These are phyloP conservation scores for Protea cynaroides DNA, from an alignment of 164 flowering plant species.

Conservation along the genomic window DNA sequence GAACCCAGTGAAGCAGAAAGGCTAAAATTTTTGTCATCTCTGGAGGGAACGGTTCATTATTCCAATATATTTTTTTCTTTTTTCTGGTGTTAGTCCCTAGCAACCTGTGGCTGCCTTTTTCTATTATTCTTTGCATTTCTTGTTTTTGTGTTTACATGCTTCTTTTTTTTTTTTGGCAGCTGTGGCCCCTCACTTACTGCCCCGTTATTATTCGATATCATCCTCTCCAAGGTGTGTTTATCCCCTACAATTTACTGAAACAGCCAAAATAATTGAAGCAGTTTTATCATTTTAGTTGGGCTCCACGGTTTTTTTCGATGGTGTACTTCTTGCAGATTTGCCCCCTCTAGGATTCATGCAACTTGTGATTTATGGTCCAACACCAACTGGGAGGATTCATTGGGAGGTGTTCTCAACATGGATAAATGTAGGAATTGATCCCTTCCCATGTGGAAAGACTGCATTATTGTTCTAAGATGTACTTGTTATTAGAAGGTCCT, in stretches of 20 bases:
- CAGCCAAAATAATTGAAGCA: not conserved
- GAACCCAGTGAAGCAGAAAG: constrained; percentile 69
- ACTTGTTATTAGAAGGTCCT: not conserved
- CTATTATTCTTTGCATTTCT: not conserved
- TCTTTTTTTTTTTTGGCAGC: constrained; percentile 92
- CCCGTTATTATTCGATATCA: constrained; percentile 90
- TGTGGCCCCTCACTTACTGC: constrained; percentile 81
- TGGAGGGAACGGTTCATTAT: constrained; percentile 66
- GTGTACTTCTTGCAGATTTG: constrained; percentile 35
- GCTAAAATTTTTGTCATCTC: constrained; percentile 63
- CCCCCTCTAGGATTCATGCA: constrained; percentile 66
- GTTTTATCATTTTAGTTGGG: not conserved
- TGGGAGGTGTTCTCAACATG: constrained; percentile 89
- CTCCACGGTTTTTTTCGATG: not conserved
- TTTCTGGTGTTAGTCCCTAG: not conserved
- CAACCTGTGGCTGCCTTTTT: not conserved
- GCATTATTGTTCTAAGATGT: not conserved
- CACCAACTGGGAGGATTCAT: constrained; percentile 87
- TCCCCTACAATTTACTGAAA: not conserved
- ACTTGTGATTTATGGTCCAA: constrained; percentile 76
- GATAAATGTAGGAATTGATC: constrained; percentile 68
- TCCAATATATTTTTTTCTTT: not conserved
- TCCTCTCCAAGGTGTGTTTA: constrained; percentile 76
- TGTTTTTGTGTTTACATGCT: not conserved
- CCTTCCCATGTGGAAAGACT: not conserved